phyloP scores from a whole-genome alignment of 1,284 basidiomycete genomes.

The Papiliotrema flavescens region DNA sequence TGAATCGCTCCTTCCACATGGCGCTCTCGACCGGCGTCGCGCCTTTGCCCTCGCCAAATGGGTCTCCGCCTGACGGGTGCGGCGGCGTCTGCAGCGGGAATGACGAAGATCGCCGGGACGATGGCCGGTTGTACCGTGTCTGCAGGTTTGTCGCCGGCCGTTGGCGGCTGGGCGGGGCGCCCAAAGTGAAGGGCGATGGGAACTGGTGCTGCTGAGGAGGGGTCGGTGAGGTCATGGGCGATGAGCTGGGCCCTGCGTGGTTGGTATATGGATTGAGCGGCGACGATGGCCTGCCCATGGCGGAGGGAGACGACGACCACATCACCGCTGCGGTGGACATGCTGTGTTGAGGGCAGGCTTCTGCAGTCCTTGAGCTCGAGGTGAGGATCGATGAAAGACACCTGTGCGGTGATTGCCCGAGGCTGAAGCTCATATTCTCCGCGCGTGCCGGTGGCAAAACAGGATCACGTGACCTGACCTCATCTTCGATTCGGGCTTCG shows the following conservation, averaged over 20 bases:
- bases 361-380: no score
- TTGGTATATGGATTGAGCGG: conserved; percentile 37
- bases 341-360: no score
- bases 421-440: background rate
- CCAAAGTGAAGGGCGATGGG: background rate
- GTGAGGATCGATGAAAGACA: no score
- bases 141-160: background rate
- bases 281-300: conserved; percentile 23
- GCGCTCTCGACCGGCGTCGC: conserved; percentile 36
- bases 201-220: background rate
- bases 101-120: background rate
- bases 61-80: conserved; percentile 9
- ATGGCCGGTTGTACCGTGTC: background rate
- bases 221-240: conserved; percentile 10
- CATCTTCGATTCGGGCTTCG: background rate
- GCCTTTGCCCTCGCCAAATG: conserved; percentile 22
- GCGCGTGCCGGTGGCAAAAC: no score
- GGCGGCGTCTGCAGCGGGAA: background rate
- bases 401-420: no score
- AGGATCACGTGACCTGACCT: conserved; percentile 6
- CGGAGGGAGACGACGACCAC: conserved; percentile 2
- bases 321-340: conserved; percentile 1
- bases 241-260: conserved; percentile 5
- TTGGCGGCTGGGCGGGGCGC: conserved; percentile 1
- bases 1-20: conserved; percentile 38